phyloP scores from a whole-genome alignment of 805 yeast species.

The Saccharomycopsis capsularis region DNA sequence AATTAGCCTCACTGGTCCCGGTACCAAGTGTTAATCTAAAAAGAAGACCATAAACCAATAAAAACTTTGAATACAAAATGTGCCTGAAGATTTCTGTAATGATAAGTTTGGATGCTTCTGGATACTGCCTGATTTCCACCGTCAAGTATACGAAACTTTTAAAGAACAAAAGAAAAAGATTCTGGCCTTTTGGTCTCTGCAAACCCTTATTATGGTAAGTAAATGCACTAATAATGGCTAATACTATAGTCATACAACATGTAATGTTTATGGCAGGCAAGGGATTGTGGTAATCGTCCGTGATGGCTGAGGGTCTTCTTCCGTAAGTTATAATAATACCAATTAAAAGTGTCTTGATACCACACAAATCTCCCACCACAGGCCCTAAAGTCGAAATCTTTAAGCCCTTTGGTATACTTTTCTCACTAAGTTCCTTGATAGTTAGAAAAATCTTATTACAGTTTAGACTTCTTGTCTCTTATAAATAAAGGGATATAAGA shows the following conservation, averaged over 20 bases:
- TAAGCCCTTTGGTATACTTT: no score
- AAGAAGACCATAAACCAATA: slow-evolving; percentile 31
- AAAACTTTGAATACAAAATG: slow-evolving; percentile 31
- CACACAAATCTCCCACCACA: slow-evolving; percentile 33
- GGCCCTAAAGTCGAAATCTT: slow-evolving; percentile 35
- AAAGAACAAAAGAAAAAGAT: slow-evolving; percentile 26
- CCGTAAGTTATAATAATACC: slow-evolving; percentile 34
- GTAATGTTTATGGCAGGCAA: slow-evolving; percentile 36
- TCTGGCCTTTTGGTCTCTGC: slow-evolving; percentile 26
- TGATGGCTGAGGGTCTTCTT: slow-evolving; percentile 25
- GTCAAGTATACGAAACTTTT: slow-evolving; percentile 27
- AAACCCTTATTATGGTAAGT: slow-evolving; percentile 29
- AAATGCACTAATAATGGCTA: slow-evolving; percentile 26
- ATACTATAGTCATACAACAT: slow-evolving; percentile 30
- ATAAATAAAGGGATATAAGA: slow-evolving; percentile 36
- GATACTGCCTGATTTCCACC: slow-evolving; percentile 27
- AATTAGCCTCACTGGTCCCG: slow-evolving; percentile 34
- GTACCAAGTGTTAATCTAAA: slow-evolving; percentile 36
- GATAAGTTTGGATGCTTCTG: slow-evolving; percentile 32
- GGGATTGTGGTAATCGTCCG: slow-evolving; percentile 30
- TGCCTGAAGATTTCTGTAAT: slow-evolving; percentile 40
- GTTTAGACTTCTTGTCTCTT: slow-evolving; percentile 26
- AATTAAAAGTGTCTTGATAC: slow-evolving; percentile 32
- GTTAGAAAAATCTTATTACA: no score
- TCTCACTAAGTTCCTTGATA: no score